Conservation (phyloP, 192 early-diverging fungal species). For the Dispira simplex region DNA sequence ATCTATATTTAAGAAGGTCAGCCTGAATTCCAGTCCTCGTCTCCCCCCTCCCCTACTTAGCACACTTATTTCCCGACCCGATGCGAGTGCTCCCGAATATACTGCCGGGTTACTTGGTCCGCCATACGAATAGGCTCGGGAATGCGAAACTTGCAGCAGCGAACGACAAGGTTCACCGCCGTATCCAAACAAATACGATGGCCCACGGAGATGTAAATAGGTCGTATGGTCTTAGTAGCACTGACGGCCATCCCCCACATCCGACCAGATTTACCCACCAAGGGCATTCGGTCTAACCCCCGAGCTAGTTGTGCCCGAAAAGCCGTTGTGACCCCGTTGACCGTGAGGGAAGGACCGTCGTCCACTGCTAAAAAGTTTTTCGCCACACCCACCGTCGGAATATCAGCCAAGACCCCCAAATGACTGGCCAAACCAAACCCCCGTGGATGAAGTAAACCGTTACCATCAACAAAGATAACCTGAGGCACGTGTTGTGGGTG, state of each 20-base stretch:
- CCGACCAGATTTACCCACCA: constrained; percentile 27
- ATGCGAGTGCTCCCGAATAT: constrained; percentile 6
- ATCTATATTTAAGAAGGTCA: too few species aligned
- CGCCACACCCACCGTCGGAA: constrained; percentile 75
- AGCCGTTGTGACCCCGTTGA: constrained; percentile 32
- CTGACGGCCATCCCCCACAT: constrained; percentile 22
- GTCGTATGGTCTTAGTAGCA: constrained; percentile 36
- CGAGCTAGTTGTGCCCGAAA: constrained; percentile 20
- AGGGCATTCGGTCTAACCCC: constrained; percentile 23
- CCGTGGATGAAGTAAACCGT: constrained; percentile 76
- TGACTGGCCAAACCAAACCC: constrained; percentile 80
- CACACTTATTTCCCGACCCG: too few species aligned
- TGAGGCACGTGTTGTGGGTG: constrained; percentile 51
- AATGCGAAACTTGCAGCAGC: constrained; percentile 46
- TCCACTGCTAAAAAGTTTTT: constrained; percentile 82
- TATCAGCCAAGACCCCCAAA: constrained; percentile 46
- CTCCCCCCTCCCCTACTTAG: too few species aligned
- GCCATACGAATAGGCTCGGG: constrained; percentile 86
- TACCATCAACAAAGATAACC: constrained; percentile 74
- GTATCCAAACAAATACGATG: constrained; percentile 57
- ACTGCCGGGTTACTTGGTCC: constrained; percentile 26
- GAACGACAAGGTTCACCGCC: constrained; percentile 47
- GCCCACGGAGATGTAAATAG: constrained; percentile 77
- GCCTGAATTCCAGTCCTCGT: too few species aligned
- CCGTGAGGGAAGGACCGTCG: constrained; percentile 31